Conservation (phyloP, 31 red algal species). For the Asparagopsis taxiformis region DNA sequence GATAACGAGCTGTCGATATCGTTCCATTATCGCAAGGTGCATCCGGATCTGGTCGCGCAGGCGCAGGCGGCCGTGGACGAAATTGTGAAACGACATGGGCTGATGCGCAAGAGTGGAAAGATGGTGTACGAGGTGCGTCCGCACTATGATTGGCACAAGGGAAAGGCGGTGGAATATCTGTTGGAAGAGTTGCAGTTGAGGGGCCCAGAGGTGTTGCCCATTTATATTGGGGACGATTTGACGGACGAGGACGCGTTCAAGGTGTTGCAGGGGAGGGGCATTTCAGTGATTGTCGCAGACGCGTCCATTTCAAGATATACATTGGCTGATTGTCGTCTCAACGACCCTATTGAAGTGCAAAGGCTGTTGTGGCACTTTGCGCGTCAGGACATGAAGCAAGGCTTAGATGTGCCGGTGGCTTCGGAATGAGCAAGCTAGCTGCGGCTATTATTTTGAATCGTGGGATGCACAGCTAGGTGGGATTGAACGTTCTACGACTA, state of each 20-base stretch:
- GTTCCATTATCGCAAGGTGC: constrained; percentile 72
- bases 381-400: no score
- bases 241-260: constrained; percentile 92
- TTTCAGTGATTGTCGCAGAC: constrained; percentile 71
- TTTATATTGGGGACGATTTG: constrained; percentile 94
- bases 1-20: constrained; percentile 84
- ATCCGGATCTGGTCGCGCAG: constrained; percentile 6
- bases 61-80: constrained; percentile 37
- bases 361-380: constrained; percentile 40
- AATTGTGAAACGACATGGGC: constrained; percentile 40
- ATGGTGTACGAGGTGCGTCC: constrained; percentile 93
- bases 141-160: constrained; percentile 84
- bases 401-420: no score
- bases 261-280: constrained; percentile 41
- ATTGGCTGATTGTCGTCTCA: constrained; percentile 28
- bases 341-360: constrained; percentile 42
- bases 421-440: no score
- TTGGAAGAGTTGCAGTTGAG: constrained; percentile 55
- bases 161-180: constrained; percentile 83
- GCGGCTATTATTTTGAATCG: no score
- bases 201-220: constrained; percentile 67
- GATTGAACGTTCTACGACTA: no score
- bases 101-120: no score
- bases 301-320: constrained; percentile 1
- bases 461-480: no score